Conservation (phyloP, 495 filamentous ascomycete genomes). For the Hapsidospora chrysogenum region DNA sequence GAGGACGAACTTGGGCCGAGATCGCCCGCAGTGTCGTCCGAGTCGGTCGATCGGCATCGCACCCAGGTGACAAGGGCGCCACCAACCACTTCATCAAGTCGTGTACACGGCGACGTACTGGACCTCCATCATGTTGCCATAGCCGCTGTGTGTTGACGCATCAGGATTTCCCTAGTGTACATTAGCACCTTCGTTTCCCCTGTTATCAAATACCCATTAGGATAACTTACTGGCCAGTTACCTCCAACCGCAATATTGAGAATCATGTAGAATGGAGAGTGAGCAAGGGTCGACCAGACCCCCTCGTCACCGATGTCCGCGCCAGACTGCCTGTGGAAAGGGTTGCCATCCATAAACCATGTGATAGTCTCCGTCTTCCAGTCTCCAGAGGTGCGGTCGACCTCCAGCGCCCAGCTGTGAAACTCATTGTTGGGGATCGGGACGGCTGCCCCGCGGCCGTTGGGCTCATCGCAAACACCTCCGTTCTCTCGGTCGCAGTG, state of each 20-base stretch:
- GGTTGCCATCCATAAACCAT: conserved; percentile 25
- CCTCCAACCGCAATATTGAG: conserved; percentile 36
- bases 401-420: conserved; percentile 13
- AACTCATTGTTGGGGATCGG: conserved; percentile 19
- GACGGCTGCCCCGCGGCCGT: conserved; percentile 14
- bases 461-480: conserved; percentile 30
- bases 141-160: conserved; percentile 20
- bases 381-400: background rate
- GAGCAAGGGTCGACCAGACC: conserved; percentile 27
- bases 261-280: conserved; percentile 27
- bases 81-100: too few relatives aligned
- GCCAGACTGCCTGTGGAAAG: conserved; percentile 21
- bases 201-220: too few relatives aligned
- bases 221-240: conserved; percentile 10
- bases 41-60: too few relatives aligned
- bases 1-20: too few relatives aligned
- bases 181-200: too few relatives aligned
- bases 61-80: too few relatives aligned
- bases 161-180: conserved; percentile 10
- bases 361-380: conserved; percentile 26
- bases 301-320: conserved; percentile 21
- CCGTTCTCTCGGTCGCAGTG: conserved; percentile 26
- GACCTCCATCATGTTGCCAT: conserved; percentile 33
- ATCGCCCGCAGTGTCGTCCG: too few relatives aligned
- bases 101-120: conserved; percentile 27